Conservation (phyloP, 1,284 basidiomycete genomes). For the Ganoderma resinaceum region DNA sequence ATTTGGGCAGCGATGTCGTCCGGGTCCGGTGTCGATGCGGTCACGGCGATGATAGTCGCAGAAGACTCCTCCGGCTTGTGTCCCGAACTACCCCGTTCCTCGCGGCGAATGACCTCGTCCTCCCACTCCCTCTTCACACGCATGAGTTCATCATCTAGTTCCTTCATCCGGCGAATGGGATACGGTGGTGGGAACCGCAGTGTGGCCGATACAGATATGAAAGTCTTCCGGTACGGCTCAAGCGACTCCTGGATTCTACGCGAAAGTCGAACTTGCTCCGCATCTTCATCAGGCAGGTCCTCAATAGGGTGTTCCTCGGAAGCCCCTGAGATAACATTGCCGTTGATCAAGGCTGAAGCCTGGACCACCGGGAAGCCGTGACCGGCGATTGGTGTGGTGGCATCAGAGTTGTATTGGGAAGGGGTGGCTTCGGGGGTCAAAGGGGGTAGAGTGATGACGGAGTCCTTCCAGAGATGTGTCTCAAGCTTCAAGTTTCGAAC, state of each 20-base stretch:
- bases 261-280: conserved; percentile 70
- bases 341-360: conserved; percentile 20
- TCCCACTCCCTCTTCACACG: conserved; percentile 79
- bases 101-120: conserved; percentile 81
- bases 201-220: conserved; percentile 91
- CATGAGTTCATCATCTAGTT: conserved; percentile 79
- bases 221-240: conserved; percentile 83
- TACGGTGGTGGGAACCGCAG: conserved; percentile 91
- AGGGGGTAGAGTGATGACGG: conserved; percentile 81
- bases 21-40: conserved; percentile 41
- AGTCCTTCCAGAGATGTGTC: conserved; percentile 94
- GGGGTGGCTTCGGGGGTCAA: conserved; percentile 73
- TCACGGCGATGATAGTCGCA: conserved; percentile 36
- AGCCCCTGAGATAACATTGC: conserved; percentile 33
- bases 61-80: conserved; percentile 55
- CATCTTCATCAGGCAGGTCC: conserved; percentile 72
- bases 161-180: conserved; percentile 86
- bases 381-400: conserved; percentile 26
- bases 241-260: conserved; percentile 80
- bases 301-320: conserved; percentile 43
- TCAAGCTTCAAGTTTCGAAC: conserved; percentile 94
- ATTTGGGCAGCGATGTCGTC: conserved; percentile 75
- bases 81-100: conserved; percentile 61
- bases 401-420: conserved; percentile 34
- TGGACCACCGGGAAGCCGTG: conserved; percentile 18